Conservation (phyloP, 2,329 filamentous ascomycete genomes). For the Monosporascus cannonballus region DNA sequence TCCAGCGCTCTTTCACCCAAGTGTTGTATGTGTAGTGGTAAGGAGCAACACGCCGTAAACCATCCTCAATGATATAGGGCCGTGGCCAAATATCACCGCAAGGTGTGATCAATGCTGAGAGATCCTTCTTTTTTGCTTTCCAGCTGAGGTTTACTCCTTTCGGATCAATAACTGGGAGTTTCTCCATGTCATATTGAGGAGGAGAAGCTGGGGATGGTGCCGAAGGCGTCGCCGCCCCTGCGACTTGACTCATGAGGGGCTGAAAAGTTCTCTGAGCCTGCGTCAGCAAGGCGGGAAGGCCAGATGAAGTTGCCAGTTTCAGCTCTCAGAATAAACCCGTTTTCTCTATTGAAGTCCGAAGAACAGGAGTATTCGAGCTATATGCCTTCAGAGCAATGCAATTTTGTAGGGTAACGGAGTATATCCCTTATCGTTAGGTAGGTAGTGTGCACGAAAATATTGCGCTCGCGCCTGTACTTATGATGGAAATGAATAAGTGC, state of each 20-base stretch:
- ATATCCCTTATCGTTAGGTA: no score
- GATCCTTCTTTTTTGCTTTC: slow-evolving; percentile 8
- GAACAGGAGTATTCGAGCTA: no score
- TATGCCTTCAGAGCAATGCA: no score
- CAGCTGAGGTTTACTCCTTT: slow-evolving; percentile 2
- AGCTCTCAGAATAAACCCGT: neutral
- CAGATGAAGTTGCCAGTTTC: neutral
- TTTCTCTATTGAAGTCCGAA: no score
- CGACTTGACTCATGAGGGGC: slow-evolving; percentile 13
- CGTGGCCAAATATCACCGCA: slow-evolving; percentile 39
- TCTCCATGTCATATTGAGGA: slow-evolving; percentile 9
- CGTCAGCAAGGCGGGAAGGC: neutral
- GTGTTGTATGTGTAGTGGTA: slow-evolving; percentile 96
- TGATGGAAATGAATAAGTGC: no score
- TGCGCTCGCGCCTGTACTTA: no score
- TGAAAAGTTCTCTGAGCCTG: slow-evolving; percentile 2
- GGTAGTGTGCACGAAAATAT: no score
- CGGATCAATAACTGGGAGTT: slow-evolving; percentile 7
- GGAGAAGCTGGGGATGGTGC: slow-evolving; percentile 1
- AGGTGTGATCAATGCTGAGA: slow-evolving; percentile 26
- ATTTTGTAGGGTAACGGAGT: no score
- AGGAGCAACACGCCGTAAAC: slow-evolving; percentile 73
- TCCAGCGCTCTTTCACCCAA: slow-evolving; percentile 90
- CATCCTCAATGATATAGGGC: slow-evolving; percentile 80
- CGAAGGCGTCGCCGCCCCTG: slow-evolving; percentile 5